Conservation (phyloP, 1,284 basidiomycete genomes). For the Heterobasidion parviporum region DNA sequence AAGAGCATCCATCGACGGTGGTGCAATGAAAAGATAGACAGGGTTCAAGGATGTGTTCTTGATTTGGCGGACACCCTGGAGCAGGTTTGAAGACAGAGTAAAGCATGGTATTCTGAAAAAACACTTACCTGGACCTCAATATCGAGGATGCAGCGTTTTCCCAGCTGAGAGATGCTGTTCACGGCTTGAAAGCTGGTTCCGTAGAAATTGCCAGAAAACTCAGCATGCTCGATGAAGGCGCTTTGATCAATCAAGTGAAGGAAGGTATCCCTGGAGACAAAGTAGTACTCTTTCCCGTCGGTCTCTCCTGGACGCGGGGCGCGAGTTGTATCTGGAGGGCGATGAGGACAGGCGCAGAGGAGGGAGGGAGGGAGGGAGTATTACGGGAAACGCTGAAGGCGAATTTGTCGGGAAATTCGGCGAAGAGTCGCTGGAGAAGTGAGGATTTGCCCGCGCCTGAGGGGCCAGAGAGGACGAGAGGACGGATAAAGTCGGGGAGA, state of each 20-base stretch:
- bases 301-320: slow-evolving; percentile 77
- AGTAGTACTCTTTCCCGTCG: slow-evolving; percentile 77
- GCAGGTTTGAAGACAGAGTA: slow-evolving; percentile 5
- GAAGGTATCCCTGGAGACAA: slow-evolving; percentile 57
- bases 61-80: slow-evolving; percentile 84
- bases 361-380: slow-evolving; percentile 19
- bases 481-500: slow-evolving; percentile 30
- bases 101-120: background rate
- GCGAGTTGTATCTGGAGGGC: slow-evolving; percentile 80
- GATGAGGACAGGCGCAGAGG: slow-evolving; percentile 5
- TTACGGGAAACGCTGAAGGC: slow-evolving; percentile 93
- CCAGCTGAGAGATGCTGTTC: slow-evolving; percentile 45
- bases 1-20: slow-evolving; percentile 69
- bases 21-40: slow-evolving; percentile 90
- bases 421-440: slow-evolving; percentile 79
- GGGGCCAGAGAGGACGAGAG: slow-evolving; percentile 75
- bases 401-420: slow-evolving; percentile 78
- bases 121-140: slow-evolving; percentile 88
- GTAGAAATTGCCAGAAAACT: slow-evolving; percentile 91
- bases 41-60: slow-evolving; percentile 75
- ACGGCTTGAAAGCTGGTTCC: slow-evolving; percentile 81
- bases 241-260: slow-evolving; percentile 49
- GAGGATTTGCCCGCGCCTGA: slow-evolving; percentile 96
- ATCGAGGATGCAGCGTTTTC: slow-evolving; percentile 85
- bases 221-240: slow-evolving; percentile 72